Conservation (phyloP, 2,329 filamentous ascomycete species). For the Aspergillus phoenicis region DNA sequence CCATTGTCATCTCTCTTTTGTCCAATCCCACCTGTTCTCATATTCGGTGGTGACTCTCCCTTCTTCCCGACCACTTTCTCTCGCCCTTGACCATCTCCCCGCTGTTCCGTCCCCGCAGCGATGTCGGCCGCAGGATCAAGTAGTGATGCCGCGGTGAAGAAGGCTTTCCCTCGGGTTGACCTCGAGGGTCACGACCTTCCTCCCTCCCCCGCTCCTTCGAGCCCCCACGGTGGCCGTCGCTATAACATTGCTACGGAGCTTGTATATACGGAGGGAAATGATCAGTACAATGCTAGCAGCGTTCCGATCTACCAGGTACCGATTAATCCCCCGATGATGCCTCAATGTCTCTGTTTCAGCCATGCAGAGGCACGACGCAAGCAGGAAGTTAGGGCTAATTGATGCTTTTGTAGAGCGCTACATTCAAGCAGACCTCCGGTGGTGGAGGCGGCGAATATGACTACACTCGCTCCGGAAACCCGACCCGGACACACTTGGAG, state of each 20-base stretch:
- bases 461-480: constrained; percentile 97
- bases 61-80: not conserved
- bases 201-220: constrained; percentile 90
- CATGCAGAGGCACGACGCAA: not conserved
- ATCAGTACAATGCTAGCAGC: constrained; percentile 96
- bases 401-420: constrained; percentile 66
- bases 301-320: constrained; percentile 89
- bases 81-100: constrained; percentile 21
- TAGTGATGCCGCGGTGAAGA: constrained; percentile 41
- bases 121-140: constrained; percentile 43
- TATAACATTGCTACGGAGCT: constrained; percentile 96
- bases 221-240: constrained; percentile 78
- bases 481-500: constrained; percentile 92
- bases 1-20: constrained; percentile 1
- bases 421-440: constrained; percentile 90
- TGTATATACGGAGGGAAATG: constrained; percentile 92
- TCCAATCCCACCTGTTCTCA: not conserved
- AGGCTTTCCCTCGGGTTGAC: constrained; percentile 66
- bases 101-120: constrained; percentile 37
- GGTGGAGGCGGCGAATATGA: constrained; percentile 88
- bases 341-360: not conserved
- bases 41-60: not conserved
- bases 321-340: not conserved
- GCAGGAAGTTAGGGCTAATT: not conserved
- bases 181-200: constrained; percentile 82